Conservation (phyloP, 2,329 filamentous ascomycete genomes). For the Fusarium paranaense region DNA sequence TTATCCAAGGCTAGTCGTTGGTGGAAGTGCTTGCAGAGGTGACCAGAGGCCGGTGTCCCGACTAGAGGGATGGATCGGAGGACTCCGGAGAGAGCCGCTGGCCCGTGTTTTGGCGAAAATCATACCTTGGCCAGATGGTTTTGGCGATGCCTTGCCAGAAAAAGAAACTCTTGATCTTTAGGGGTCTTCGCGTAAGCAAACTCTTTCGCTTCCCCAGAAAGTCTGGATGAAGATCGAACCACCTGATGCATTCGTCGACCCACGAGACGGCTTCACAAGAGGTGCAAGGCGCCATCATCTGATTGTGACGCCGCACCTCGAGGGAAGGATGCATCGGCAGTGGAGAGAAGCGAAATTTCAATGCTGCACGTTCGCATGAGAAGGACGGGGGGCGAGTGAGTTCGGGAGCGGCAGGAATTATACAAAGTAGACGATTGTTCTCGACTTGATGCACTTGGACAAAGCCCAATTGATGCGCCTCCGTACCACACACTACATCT, state of each 20-base stretch:
- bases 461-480: conserved; percentile 23
- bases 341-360: conserved; percentile 15
- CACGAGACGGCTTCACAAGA: conserved; percentile 32
- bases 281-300: conserved; percentile 35
- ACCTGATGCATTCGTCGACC: conserved; percentile 40
- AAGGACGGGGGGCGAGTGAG: conserved; percentile 17
- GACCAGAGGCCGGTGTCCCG: conserved; percentile 22
- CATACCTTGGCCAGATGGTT: conserved; percentile 9
- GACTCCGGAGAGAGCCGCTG: conserved; percentile 41
- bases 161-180: conserved; percentile 29
- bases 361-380: conserved; percentile 29
- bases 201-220: conserved; percentile 38
- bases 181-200: conserved; percentile 23
- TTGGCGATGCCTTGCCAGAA: conserved; percentile 32
- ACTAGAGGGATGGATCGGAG: conserved; percentile 28
- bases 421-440: conserved; percentile 33
- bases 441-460: conserved; percentile 15
- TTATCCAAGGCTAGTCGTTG: conserved; percentile 19
- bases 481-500: conserved; percentile 29
- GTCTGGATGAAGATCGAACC: conserved; percentile 43
- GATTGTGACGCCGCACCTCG: conserved; percentile 35
- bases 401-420: conserved; percentile 28
- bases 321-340: conserved; percentile 22
- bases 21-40: conserved; percentile 33
- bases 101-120: conserved; percentile 36